phyloP scores from a whole-genome alignment of 2,329 filamentous ascomycete genomes.

The Dendryphion nanum region DNA sequence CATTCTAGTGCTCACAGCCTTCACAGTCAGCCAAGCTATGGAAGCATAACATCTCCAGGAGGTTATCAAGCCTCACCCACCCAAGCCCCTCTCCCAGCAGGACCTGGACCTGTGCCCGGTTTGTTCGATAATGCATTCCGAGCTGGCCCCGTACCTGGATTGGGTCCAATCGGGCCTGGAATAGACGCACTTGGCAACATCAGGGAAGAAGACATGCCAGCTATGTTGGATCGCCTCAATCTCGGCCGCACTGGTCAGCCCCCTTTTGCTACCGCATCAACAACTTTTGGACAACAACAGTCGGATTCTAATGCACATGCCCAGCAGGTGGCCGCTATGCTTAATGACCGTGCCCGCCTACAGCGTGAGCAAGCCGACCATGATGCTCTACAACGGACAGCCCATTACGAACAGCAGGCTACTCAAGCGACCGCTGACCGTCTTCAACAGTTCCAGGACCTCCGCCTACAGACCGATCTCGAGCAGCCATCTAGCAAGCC shows the following conservation, averaged over 20 bases:
- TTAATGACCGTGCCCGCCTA: constrained; percentile 60
- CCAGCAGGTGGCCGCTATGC: constrained; percentile 59
- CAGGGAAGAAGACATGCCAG: constrained; percentile 70
- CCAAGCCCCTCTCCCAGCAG: constrained; percentile 52
- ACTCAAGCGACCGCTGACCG: constrained; percentile 60
- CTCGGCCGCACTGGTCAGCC: constrained; percentile 53
- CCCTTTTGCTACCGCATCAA: constrained; percentile 47
- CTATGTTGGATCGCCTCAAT: constrained; percentile 64
- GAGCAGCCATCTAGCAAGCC: constrained; percentile 32
- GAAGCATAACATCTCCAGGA: constrained; percentile 87
- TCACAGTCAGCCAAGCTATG: constrained; percentile 95
- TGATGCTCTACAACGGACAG: constrained; percentile 39
- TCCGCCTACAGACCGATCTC: constrained; percentile 71
- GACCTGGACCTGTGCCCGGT: constrained; percentile 47
- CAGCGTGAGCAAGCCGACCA: constrained; percentile 62
- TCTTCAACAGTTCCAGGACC: constrained; percentile 77
- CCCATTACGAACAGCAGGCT: constrained; percentile 29
- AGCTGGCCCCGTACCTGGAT: constrained; percentile 35
- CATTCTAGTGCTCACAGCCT: constrained; percentile 94
- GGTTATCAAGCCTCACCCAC: constrained; percentile 63
- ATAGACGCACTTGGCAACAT: constrained; percentile 46
- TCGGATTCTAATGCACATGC: constrained; percentile 48
- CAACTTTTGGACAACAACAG: constrained; percentile 50
- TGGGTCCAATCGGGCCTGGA: constrained; percentile 47
- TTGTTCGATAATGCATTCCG: constrained; percentile 67